phyloP scores from a whole-genome alignment of 768 basidiomycete species.

The Hygrocybe punicea region DNA sequence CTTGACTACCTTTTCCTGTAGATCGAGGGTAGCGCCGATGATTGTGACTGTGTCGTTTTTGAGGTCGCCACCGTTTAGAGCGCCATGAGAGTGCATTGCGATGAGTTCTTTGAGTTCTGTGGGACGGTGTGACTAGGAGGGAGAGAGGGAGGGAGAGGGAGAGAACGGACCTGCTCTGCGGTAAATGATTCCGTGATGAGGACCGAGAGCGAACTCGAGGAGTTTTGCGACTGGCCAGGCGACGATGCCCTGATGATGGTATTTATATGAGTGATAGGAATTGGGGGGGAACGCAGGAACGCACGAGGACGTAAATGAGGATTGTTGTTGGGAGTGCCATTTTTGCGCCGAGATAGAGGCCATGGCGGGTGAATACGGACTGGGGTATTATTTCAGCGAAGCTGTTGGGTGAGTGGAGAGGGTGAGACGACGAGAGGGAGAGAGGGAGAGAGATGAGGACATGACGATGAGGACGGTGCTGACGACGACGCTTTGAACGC shows the following conservation, averaged over 20 bases:
- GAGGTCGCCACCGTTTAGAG: conserved; percentile 78
- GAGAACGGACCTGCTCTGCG: conserved; percentile 55
- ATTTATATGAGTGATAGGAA: neutral
- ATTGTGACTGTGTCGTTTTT: conserved; percentile 85
- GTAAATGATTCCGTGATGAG: conserved; percentile 90
- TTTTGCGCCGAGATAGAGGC: conserved; percentile 82
- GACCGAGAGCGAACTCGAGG: conserved; percentile 70
- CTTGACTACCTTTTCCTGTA: conserved; percentile 81
- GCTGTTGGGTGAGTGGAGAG: conserved; percentile 39
- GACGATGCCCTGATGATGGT: conserved; percentile 54
- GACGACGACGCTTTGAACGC: conserved; percentile 70
- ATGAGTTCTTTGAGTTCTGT: conserved; percentile 85
- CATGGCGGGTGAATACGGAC: conserved; percentile 87
- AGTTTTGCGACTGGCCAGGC: conserved; percentile 86
- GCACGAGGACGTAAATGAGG: conserved; percentile 67
- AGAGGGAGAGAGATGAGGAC: conserved; percentile 46
- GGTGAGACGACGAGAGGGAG: neutral
- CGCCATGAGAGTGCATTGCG: conserved; percentile 75
- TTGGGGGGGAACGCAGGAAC: conserved; percentile 15
- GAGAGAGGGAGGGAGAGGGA: neutral
- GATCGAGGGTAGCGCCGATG: conserved; percentile 83
- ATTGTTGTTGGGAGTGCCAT: conserved; percentile 69
- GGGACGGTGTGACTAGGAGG: neutral
- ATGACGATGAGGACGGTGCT: conserved; percentile 85
- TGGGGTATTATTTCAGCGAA: conserved; percentile 93